Evolutionary conservation across 768 basidiomycete genomes (phyloP).

Genomic region (Tulasnella sp.): DNA sequence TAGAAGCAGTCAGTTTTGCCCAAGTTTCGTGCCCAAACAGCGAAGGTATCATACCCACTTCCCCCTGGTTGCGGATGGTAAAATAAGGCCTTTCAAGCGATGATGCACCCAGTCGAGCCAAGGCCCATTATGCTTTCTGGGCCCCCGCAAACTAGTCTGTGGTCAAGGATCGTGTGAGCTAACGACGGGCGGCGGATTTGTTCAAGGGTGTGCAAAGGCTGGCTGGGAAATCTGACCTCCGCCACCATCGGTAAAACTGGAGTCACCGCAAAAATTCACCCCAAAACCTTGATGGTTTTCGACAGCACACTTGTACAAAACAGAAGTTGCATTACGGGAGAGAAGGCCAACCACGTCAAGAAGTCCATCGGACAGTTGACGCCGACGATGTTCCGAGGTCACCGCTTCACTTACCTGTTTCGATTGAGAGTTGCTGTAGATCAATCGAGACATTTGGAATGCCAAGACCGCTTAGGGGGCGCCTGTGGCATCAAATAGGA

Average conservation of each 20-base stretch:
- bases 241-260: slow-evolving; percentile 2
- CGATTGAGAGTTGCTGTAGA: not conserved
- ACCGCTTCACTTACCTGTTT: slow-evolving; percentile 2
- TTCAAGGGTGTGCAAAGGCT: not conserved
- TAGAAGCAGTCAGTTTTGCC: not conserved
- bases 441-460: not conserved
- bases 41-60: not conserved
- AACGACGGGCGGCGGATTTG: slow-evolving; percentile 15
- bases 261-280: not conserved
- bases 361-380: not conserved
- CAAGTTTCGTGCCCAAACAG: slow-evolving; percentile 1
- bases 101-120: not conserved
- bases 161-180: not conserved
- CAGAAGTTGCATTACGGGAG: not conserved
- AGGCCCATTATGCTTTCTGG: slow-evolving; percentile 13
- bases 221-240: slow-evolving; percentile 3
- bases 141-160: slow-evolving; percentile 6
- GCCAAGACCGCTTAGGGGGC: not conserved
- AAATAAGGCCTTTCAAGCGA: slow-evolving; percentile 4
- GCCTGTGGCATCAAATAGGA: not conserved
- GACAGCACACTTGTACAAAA: not conserved
- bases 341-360: not conserved
- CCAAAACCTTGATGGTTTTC: slow-evolving; percentile 6
- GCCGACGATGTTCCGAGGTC: slow-evolving; percentile 11
- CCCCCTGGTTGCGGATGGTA: not conserved